A percentile compares a stretch with the other conserved stretches of the same genome.
These are phyloP conservation scores for Trichoderma gracile DNA, from an alignment of 2,329 filamentous ascomycete genomes.

Conservation along the genomic window DNA sequence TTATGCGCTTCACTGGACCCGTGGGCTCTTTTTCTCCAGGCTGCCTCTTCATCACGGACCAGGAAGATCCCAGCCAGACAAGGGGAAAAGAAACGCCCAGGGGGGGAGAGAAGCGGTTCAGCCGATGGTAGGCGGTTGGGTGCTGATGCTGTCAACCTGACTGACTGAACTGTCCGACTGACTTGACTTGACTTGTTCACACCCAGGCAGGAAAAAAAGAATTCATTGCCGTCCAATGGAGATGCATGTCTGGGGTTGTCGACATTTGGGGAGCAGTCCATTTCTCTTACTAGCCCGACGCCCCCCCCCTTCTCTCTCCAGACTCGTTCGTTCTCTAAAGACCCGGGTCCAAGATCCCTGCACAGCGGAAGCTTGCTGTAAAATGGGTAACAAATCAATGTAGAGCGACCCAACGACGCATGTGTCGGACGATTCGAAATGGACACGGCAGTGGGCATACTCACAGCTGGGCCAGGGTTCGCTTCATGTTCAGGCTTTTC, in stretches of 20 bases:
- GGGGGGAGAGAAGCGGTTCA: background rate
- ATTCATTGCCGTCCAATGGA: constrained; percentile 1
- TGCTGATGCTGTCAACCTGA: background rate
- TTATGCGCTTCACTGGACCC: constrained; percentile 14
- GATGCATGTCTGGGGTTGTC: background rate
- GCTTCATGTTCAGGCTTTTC: too few relatives aligned
- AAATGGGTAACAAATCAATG: background rate
- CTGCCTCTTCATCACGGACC: background rate
- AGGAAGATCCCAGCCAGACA: background rate
- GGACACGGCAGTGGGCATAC: background rate
- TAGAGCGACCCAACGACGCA: background rate
- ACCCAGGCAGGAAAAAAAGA: background rate
- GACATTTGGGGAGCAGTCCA: too few relatives aligned
- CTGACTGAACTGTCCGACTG: background rate
- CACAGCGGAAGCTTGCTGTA: background rate
- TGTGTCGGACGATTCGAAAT: background rate
- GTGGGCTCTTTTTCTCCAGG: constrained; percentile 10
- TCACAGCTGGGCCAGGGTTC: background rate
- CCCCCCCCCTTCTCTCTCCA: background rate
- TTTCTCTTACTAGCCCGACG: background rate
- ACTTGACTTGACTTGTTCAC: too few relatives aligned
- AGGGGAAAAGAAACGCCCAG: background rate
- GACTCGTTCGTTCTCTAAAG: background rate
- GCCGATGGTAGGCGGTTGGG: constrained; percentile 15
- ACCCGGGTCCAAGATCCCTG: background rate